A percentile compares a stretch with the other conserved stretches of the same genome.
phyloP scores from a whole-genome alignment of 805 yeast genomes.

The Saccharomyces kudriavzevii region DNA sequence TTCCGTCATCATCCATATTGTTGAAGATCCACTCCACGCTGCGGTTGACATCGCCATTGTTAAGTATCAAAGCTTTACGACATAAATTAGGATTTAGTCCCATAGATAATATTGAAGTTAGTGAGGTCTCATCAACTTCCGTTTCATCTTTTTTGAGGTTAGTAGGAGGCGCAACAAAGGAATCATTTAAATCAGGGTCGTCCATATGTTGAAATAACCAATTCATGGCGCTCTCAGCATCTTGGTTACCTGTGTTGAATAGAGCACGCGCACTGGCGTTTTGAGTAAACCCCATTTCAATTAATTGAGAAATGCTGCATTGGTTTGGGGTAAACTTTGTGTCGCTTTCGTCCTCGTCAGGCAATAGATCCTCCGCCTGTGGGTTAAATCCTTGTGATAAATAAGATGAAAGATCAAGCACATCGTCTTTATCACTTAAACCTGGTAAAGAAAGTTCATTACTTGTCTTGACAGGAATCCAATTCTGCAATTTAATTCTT shows the following conservation, averaged over 20 bases:
- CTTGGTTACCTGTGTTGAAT: conserved; percentile 58
- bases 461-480: conserved; percentile 81
- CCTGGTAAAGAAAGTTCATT: conserved; percentile 55
- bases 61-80: conserved; percentile 60
- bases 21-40: conserved; percentile 89
- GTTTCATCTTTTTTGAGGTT: conserved; percentile 1
- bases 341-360: conserved; percentile 17
- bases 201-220: conserved; percentile 90
- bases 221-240: conserved; percentile 70
- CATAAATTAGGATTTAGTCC: conserved; percentile 66
- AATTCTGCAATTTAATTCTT: conserved; percentile 74
- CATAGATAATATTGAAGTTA: conserved; percentile 42
- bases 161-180: conserved; percentile 32
- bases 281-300: conserved; percentile 83
- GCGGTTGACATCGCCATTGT: conserved; percentile 53
- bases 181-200: conserved; percentile 66
- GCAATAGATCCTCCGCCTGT: conserved; percentile 19
- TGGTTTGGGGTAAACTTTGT: conserved; percentile 45
- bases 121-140: conserved; percentile 20
- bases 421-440: conserved; percentile 18
- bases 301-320: conserved; percentile 45
- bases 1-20: conserved; percentile 73
- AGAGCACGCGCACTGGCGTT: conserved; percentile 60
- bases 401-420: conserved; percentile 39
- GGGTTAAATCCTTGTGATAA: conserved; percentile 33